Percentiles rank a stretch among this genome's conserved stretches.
These are phyloP conservation scores for Begonia loranthoides DNA, from an alignment of 306 rosid species.

Conservation along the genomic window DNA sequence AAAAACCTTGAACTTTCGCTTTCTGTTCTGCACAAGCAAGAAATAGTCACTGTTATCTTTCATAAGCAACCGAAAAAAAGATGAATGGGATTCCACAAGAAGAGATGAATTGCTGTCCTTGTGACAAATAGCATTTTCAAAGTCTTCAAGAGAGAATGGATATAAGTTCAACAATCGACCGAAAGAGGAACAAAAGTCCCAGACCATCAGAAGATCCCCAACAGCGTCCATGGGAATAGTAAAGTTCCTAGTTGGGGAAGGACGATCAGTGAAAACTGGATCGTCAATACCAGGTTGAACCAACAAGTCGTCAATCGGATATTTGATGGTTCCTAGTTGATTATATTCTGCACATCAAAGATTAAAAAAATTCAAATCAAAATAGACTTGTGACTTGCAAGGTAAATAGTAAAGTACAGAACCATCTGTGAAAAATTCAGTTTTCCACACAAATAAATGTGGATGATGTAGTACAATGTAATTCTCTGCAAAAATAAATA, in stretches of 20 bases:
- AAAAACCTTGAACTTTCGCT: constrained; percentile 48
- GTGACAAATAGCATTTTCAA: constrained; percentile 77
- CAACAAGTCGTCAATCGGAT: constrained; percentile 86
- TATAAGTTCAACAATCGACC: constrained; percentile 51
- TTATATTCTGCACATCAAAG: constrained; percentile 32
- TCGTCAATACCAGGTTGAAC: constrained; percentile 70
- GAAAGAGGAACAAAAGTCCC: constrained; percentile 82
- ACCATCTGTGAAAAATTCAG: background rate
- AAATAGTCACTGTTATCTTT: constrained; percentile 38
- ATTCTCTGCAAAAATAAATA: no score
- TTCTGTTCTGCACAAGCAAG: constrained; percentile 36
- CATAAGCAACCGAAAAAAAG: constrained; percentile 68
- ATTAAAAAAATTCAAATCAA: constrained; percentile 5
- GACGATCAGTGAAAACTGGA: constrained; percentile 59
- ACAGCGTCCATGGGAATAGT: constrained; percentile 58
- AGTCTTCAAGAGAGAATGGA: constrained; percentile 79
- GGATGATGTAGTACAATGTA: no score
- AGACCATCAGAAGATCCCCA: constrained; percentile 77
- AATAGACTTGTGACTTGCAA: background rate
- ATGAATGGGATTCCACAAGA: constrained; percentile 83
- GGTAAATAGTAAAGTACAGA: background rate
- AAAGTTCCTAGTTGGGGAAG: constrained; percentile 64
- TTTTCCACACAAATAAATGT: background rate
- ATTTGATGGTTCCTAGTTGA: constrained; percentile 40
- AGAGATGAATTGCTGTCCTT: constrained; percentile 58